These are phyloP conservation scores for Teratosphaeria epicoccoides DNA, from an alignment of 2,329 filamentous ascomycete genomes.

Conservation along the genomic window DNA sequence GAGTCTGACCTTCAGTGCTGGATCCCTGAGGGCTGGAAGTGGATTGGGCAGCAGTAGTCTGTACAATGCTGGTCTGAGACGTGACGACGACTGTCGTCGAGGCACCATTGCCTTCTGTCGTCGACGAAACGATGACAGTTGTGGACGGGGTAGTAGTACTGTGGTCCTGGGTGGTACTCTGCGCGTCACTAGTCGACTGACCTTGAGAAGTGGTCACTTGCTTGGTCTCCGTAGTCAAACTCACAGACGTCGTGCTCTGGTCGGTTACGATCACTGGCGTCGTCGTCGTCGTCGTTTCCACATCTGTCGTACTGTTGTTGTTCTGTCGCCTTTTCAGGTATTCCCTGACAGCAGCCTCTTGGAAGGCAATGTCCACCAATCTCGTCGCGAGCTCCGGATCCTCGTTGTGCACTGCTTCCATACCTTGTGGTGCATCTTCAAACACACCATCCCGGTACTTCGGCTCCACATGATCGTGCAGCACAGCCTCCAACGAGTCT, in stretches of 20 bases:
- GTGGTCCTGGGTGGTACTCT: background rate
- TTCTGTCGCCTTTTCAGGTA: slow-evolving; percentile 34
- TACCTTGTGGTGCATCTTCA: slow-evolving; percentile 51
- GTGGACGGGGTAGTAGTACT: too few species aligned
- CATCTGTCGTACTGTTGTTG: slow-evolving; percentile 8
- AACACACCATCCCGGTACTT: slow-evolving; percentile 61
- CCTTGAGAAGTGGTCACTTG: slow-evolving; percentile 5
- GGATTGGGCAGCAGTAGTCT: slow-evolving; percentile 3
- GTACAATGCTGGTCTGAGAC: background rate
- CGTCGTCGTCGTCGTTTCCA: slow-evolving; percentile 14
- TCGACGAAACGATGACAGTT: slow-evolving; percentile 6
- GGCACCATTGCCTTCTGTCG: slow-evolving; percentile 1
- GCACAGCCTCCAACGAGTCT: slow-evolving; percentile 53
- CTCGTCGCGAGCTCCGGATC: slow-evolving; percentile 53
- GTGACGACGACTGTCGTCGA: slow-evolving; percentile 1
- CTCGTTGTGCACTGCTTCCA: slow-evolving; percentile 51
- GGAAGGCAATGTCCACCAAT: slow-evolving; percentile 53
- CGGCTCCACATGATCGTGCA: slow-evolving; percentile 52
- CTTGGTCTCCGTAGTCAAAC: slow-evolving; percentile 13
- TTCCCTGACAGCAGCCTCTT: slow-evolving; percentile 23
- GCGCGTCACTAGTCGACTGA: slow-evolving; percentile 11
- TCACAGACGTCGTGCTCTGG: slow-evolving; percentile 16
- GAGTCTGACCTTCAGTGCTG: slow-evolving; percentile 6
- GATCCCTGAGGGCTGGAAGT: background rate
- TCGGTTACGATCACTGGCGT: slow-evolving; percentile 16